Evolutionary conservation across 176 grass and related monocot genomes (phyloP).

Genomic region (Luzula sylvatica): DNA sequence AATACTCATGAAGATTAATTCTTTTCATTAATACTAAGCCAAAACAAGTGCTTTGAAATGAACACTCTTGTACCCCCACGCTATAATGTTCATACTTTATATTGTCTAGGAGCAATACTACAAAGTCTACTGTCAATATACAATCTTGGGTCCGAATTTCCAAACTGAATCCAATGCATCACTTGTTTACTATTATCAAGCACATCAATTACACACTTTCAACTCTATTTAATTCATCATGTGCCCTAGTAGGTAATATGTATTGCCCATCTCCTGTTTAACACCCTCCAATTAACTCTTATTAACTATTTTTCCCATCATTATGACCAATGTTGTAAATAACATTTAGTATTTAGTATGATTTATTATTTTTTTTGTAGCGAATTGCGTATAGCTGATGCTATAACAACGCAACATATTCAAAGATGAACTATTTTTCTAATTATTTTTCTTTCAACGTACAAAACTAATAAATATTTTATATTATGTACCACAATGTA

Average conservation of each 20-base stretch:
- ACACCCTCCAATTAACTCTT: not conserved
- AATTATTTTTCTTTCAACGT: not conserved
- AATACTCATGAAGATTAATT: too few species aligned
- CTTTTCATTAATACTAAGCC: too few species aligned
- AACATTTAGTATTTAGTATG: too few species aligned
- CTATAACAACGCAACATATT: too few species aligned
- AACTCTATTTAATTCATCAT: slow-evolving; percentile 11
- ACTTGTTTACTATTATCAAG: not conserved
- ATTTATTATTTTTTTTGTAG: not conserved
- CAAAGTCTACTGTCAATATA: not conserved
- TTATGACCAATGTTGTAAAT: too few species aligned
- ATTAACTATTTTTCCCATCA: not conserved
- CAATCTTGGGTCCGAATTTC: not conserved
- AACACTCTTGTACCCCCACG: not conserved
- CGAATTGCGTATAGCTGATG: too few species aligned
- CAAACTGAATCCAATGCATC: not conserved
- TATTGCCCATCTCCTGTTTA: slow-evolving; percentile 2
- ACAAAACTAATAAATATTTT: not conserved
- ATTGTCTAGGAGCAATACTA: not conserved
- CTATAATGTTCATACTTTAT: not conserved
- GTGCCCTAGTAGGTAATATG: too few species aligned
- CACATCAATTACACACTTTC: not conserved
- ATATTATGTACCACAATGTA: too few species aligned
- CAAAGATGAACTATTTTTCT: too few species aligned
- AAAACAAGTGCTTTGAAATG: not conserved